Evolutionary conservation across 768 basidiomycete species (phyloP).

Genomic region (Psilocybe subaeruginosa): DNA sequence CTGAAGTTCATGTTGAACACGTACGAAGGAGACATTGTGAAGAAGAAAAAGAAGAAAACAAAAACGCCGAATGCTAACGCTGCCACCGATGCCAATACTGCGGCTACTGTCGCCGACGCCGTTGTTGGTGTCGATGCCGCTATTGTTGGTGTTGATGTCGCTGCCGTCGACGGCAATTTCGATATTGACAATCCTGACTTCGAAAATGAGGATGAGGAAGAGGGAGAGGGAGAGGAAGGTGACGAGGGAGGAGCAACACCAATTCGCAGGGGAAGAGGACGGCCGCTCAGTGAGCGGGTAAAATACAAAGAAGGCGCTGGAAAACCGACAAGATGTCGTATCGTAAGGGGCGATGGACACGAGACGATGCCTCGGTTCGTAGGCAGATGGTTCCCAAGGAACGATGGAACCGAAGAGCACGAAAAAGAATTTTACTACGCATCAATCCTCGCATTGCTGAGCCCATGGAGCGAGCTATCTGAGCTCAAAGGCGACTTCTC

Average conservation of each 20-base stretch:
- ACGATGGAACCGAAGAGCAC: constrained; percentile 12
- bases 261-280: constrained; percentile 16
- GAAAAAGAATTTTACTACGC: constrained; percentile 29
- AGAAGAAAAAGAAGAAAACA: too few species aligned
- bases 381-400: constrained; percentile 32
- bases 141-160: too few species aligned
- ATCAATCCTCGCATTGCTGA: constrained; percentile 33
- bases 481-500: constrained; percentile 22
- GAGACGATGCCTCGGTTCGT: constrained; percentile 37
- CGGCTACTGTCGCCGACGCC: too few species aligned
- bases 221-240: neutral
- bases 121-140: too few species aligned
- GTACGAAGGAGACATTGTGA: constrained; percentile 16
- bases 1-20: constrained; percentile 22
- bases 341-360: constrained; percentile 27
- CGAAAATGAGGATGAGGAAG: neutral
- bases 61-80: too few species aligned
- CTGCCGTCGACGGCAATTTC: too few species aligned
- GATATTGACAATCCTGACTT: too few species aligned
- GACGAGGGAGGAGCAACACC: neutral
- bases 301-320: neutral
- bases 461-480: constrained; percentile 32
- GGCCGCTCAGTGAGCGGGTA: constrained; percentile 6
- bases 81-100: too few species aligned
- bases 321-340: constrained; percentile 8